Evolutionary conservation across 2,329 filamentous ascomycete species (phyloP).

Genomic region (Pseudogymnoascus sp.): DNA sequence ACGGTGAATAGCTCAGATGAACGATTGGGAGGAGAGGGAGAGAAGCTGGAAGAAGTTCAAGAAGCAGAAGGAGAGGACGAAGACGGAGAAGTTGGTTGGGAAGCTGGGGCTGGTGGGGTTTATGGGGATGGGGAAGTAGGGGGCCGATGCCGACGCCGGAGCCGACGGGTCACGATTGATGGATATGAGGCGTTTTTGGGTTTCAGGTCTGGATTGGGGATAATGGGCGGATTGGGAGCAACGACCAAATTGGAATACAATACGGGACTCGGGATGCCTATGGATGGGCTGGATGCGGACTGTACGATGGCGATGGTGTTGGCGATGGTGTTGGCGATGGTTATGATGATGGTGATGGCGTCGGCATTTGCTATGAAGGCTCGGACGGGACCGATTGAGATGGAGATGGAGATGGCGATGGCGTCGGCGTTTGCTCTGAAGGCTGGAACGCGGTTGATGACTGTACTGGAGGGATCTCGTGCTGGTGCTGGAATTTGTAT

Average conservation of each 20-base stretch:
- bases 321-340: no score
- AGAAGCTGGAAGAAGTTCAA: slow-evolving; percentile 28
- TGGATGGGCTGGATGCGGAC: background rate
- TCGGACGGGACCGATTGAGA: background rate
- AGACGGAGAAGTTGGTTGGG: slow-evolving; percentile 17
- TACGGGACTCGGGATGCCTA: background rate
- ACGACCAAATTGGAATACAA: background rate
- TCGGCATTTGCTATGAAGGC: background rate
- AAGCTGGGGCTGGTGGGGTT: slow-evolving; percentile 16
- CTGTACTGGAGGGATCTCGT: background rate
- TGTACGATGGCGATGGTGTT: background rate
- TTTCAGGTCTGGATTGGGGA: background rate
- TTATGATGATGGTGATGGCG: background rate
- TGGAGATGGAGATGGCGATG: no score
- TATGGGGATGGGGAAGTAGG: background rate
- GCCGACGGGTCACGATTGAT: background rate
- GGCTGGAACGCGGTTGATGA: background rate
- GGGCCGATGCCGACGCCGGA: background rate
- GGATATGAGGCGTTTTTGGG: background rate
- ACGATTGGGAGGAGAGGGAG: slow-evolving; percentile 32
- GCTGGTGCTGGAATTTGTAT: background rate
- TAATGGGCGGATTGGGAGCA: background rate
- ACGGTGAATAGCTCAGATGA: slow-evolving; percentile 29
- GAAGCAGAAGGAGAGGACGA: slow-evolving; percentile 21
- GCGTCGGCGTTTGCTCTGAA: no score